phyloP scores from a whole-genome alignment of 164 flowering plant genomes.

The Liquidambar formosana region DNA sequence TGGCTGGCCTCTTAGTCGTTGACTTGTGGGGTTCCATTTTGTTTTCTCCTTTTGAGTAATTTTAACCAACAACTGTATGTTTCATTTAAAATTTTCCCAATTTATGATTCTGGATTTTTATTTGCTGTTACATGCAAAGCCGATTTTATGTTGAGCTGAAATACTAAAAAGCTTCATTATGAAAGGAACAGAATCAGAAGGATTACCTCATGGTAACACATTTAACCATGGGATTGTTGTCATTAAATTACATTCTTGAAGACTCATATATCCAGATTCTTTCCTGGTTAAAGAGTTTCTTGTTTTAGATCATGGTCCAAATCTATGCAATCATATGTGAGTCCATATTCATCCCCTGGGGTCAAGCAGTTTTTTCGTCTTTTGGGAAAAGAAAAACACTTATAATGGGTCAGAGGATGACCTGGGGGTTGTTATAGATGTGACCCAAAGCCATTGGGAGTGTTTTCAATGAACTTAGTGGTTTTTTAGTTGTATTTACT shows the following conservation, averaged over 20 bases:
- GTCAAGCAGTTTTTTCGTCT: too few relatives aligned
- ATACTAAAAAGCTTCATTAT: neutral
- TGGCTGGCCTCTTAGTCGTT: neutral
- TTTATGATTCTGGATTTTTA: neutral
- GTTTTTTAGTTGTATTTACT: neutral
- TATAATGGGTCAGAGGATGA: too few relatives aligned
- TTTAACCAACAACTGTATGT: neutral
- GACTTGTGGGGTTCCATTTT: neutral
- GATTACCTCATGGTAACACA: neutral
- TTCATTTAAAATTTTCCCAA: neutral
- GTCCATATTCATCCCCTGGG: too few relatives aligned
- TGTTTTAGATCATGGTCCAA: too few relatives aligned
- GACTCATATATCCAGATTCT: neutral
- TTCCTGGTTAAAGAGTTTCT: too few relatives aligned
- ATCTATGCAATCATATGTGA: too few relatives aligned
- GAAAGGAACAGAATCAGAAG: neutral
- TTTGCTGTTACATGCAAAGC: neutral
- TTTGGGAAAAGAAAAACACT: too few relatives aligned
- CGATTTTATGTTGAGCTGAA: slow-evolving; percentile 1
- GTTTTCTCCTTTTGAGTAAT: neutral
- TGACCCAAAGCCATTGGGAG: neutral
- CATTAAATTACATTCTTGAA: neutral
- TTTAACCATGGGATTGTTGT: neutral
- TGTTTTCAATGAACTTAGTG: neutral
- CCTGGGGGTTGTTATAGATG: neutral